A percentile compares a stretch with the other conserved stretches of the same genome.
Evolutionary conservation across 1,284 basidiomycete species (phyloP).

Genomic region (Spongispora temasekensis): DNA sequence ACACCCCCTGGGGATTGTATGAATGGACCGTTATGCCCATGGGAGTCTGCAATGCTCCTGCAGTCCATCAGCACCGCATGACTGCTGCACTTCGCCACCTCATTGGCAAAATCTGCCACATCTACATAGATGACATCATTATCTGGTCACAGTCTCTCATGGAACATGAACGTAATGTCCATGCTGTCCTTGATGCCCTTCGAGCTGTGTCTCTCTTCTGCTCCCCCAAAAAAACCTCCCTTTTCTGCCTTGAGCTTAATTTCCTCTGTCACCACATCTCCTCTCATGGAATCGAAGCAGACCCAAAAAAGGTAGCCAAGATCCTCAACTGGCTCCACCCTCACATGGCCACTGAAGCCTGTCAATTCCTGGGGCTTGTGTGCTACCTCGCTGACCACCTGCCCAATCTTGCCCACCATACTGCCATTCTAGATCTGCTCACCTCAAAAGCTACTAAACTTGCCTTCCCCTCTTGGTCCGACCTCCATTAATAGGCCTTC

Average conservation of each 20-base stretch:
- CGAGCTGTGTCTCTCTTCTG: neutral
- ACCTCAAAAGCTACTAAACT: neutral
- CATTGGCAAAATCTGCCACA: slow-evolving; percentile 15
- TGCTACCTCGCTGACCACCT: slow-evolving; percentile 37
- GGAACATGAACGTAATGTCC: slow-evolving; percentile 28
- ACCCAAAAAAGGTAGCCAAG: neutral
- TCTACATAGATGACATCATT: neutral
- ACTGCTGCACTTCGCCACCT: slow-evolving; percentile 10
- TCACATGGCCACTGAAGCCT: slow-evolving; percentile 26
- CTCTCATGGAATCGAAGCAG: neutral
- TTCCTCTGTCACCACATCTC: neutral
- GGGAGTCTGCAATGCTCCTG: neutral
- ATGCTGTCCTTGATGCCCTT: neutral
- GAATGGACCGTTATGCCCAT: neutral
- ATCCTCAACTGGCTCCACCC: slow-evolving; percentile 37
- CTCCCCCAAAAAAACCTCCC: neutral
- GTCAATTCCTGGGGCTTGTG: slow-evolving; percentile 40
- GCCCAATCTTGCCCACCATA: neutral
- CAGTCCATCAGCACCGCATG: slow-evolving; percentile 23
- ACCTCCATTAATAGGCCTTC: slow-evolving; percentile 34
- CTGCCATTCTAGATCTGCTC: neutral
- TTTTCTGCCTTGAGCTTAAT: neutral
- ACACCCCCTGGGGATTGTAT: slow-evolving; percentile 22
- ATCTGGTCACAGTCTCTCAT: slow-evolving; percentile 5
- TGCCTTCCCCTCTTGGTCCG: slow-evolving; percentile 35